These are phyloP conservation scores for Phytophthora gonapodyides DNA, from an alignment of 352 stramenopile species.

Conservation along the genomic window DNA sequence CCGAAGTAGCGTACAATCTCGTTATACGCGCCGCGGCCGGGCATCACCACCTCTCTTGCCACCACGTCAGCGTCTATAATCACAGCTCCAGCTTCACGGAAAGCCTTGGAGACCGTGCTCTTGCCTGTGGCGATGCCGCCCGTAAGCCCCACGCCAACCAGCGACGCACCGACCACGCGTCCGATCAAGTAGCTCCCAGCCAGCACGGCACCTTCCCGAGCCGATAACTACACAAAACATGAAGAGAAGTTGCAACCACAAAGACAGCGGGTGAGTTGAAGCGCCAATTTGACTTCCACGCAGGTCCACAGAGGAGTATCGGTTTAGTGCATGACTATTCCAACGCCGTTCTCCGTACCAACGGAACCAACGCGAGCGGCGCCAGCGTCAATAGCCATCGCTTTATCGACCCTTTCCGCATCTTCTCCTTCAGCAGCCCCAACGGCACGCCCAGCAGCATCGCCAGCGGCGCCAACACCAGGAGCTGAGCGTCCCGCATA, in stretches of 20 bases:
- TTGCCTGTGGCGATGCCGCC: constrained; percentile 88
- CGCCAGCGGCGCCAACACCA: constrained; percentile 42
- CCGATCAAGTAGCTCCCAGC: constrained; percentile 43
- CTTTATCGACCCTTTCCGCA: constrained; percentile 44
- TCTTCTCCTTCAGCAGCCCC: constrained; percentile 60
- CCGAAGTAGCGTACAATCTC: constrained; percentile 80
- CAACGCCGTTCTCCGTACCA: constrained; percentile 38
- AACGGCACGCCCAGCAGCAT: constrained; percentile 48
- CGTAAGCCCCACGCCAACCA: constrained; percentile 80
- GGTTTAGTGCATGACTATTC: constrained; percentile 14
- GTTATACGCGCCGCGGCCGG: constrained; percentile 71
- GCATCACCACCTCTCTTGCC: constrained; percentile 77
- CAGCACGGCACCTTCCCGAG: constrained; percentile 32
- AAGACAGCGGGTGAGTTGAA: constrained; percentile 5
- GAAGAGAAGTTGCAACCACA: not conserved
- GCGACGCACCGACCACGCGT: constrained; percentile 50
- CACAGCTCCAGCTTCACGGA: constrained; percentile 58
- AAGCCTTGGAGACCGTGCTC: constrained; percentile 72
- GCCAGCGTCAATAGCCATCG: constrained; percentile 49
- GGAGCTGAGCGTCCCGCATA: constrained; percentile 35
- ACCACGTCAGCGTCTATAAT: constrained; percentile 88
- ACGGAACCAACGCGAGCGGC: constrained; percentile 40
- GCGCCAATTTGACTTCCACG: not conserved
- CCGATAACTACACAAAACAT: constrained; percentile 42
- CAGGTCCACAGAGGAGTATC: constrained; percentile 1